Evolutionary conservation across 257 asterid genomes (phyloP).

Genomic region (Salvia hispanica): DNA sequence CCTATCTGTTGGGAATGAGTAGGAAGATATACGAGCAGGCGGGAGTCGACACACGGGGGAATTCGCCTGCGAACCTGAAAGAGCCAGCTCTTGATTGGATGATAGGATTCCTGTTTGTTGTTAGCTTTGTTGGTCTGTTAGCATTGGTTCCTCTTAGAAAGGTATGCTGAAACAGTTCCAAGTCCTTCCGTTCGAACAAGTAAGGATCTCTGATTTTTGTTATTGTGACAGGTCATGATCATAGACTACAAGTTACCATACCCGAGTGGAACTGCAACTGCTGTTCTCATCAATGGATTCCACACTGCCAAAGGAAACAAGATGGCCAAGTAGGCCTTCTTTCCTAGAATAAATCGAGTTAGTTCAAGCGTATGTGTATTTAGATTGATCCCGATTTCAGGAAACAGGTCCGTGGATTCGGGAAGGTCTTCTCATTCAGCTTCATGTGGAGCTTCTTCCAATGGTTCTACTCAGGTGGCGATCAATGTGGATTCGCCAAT

Average conservation of each 20-base stretch:
- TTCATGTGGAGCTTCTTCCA: conserved; percentile 88
- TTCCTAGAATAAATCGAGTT: background rate
- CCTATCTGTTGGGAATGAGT: conserved; percentile 61
- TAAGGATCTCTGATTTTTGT: background rate
- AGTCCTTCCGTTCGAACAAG: background rate
- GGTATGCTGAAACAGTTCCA: conserved; percentile 34
- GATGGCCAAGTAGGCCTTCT: conserved; percentile 52
- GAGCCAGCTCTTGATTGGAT: conserved; percentile 72
- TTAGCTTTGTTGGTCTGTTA: conserved; percentile 65
- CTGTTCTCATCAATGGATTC: conserved; percentile 76
- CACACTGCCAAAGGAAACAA: conserved; percentile 63
- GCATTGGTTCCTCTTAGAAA: conserved; percentile 76
- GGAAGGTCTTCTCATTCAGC: conserved; percentile 71
- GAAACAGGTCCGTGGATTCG: conserved; percentile 77
- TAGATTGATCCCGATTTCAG: conserved; percentile 38
- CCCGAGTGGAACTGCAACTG: conserved; percentile 80
- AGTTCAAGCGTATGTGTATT: background rate
- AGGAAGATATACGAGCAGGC: conserved; percentile 61
- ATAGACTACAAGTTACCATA: conserved; percentile 58
- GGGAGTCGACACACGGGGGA: conserved; percentile 62
- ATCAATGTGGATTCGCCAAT: conserved; percentile 61
- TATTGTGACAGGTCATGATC: conserved; percentile 55
- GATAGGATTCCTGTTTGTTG: conserved; percentile 68
- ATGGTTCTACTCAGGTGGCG: conserved; percentile 85
- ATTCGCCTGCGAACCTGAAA: conserved; percentile 50